Evolutionary conservation across 495 filamentous ascomycete species (phyloP), one percentile per base, ranked within the genome.

Genomic region (Daldinia vernicosa): DNA sequence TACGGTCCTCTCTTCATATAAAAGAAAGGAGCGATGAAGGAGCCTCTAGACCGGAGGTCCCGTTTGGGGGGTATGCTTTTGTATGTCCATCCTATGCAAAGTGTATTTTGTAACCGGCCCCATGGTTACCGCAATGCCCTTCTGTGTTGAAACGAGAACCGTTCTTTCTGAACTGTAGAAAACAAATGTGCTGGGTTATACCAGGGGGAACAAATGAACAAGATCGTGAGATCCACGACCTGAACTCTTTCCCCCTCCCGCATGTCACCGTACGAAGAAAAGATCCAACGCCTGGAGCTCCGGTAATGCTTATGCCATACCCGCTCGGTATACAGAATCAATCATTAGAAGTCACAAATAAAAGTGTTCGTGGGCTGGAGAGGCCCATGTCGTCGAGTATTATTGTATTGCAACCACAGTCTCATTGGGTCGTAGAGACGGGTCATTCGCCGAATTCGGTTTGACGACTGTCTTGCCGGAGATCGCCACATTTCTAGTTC

Each of bases 401-500:
- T 62, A 67, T 54, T 53, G 47, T 65, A 77, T 76, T 43, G 70
- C 64, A 12, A 66, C 17, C 52, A 67, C 76, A 11, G 76, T 78
- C 51, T 70, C 65, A 43, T 80, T 82, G 27, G 81, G 81, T 26
- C 61, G 71, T 15, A 77, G 39, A 6, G 73, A 58, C 37, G 82
- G 82, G 53, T 84, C 79, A 58, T 83, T 80, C 3, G 83, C 84
- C 4, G 85, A 78, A 70, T 84, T 85, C 9, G 81, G 77, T 64
- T 85, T 84, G 54, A 88, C 83, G 0, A 75, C 77, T 5, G 81
- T 82, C 72, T 83, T 83, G 12, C 84, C 85, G 7, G 80, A 80
- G 27, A 88, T 84, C 11, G 80, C 79, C 24, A 84, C 81, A 24
- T 80, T 88, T 68, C 89, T 83, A 54, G 88, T 83, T 40, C 86